Base-by-base conservation (phyloP, 352 stramenopile genomes). In the Phytophthora pseudosyringae region DNA sequence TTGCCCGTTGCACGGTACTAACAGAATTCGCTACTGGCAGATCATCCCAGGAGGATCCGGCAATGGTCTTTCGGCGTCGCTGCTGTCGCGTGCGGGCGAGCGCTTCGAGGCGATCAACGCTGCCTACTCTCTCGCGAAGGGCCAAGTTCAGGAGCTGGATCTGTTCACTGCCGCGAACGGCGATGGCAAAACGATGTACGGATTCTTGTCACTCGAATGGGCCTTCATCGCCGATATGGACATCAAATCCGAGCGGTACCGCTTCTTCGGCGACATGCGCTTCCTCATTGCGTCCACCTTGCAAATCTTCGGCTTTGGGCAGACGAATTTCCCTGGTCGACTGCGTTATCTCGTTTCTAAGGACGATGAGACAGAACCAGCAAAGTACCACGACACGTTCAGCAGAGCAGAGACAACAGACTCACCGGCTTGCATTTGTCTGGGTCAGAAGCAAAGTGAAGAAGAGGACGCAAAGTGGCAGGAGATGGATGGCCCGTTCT, bases 201-300 rank as follows among this genome's bases (percentile, higher is more conserved):
- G 83, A 25, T 95, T 96, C 60, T 60, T 96, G 53, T 91, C 83
- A 21, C 43, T 96, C n/a, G 83, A 93, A 62, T 97, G 89, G 89
- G 90, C 83, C 12, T 85, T 94, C 38, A 78, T 91, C 49, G 83
- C 83, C 16, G 80, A 93, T 54, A 82, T 94, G 62, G 86, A 95
- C 54, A 77, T 93, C 32, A 82, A 85, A 48, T 90, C 76, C 12
- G 86, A 95, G 73, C 56, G 59, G 13, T 79, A 81, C 18, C 81
- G 86, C 15, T 69, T 60, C 4, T 76, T 95, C 26, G 86, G 86
- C n/a, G 64, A 71, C 32, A 29, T 76, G 49, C 80, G 86, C 13
- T 93, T 92, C 44, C 68, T 80, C 4, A 65, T 90, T 35, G 54
- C 74, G 16, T 66, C 74, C 3, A 33, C 75, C 3, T 32, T 67